Conservation (phyloP, 2,329 filamentous ascomycete genomes). For the Diaporthe vaccinii region DNA sequence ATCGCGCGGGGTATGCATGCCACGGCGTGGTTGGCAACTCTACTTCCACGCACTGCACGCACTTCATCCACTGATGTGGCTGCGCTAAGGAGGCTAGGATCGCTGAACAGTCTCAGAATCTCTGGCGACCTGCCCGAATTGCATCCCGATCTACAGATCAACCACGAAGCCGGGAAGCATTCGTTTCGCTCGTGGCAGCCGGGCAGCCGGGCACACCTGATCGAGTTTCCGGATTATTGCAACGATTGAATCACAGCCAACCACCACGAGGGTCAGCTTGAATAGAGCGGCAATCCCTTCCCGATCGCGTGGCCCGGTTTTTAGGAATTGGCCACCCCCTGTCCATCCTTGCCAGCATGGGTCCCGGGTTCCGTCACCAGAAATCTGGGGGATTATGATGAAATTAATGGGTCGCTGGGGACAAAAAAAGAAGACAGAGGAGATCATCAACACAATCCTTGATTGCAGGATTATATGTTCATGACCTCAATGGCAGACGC, state of each 20-base stretch:
- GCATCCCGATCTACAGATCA: conserved; percentile 37
- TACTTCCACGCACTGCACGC: not conserved
- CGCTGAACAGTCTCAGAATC: conserved; percentile 18
- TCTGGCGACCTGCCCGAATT: conserved; percentile 26
- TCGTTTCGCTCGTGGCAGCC: conserved; percentile 23
- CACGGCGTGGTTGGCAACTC: conserved; percentile 9
- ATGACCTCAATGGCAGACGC: conserved; percentile 19
- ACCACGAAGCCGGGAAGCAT: conserved; percentile 17
- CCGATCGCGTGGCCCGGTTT: conserved; percentile 24
- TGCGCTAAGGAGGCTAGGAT: conserved; percentile 15
- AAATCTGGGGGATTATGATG: conserved; percentile 37
- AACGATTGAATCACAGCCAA: conserved; percentile 18
- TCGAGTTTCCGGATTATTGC: conserved; percentile 24
- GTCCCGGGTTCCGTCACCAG: not conserved
- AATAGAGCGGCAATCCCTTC: conserved; percentile 28
- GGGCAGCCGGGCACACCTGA: conserved; percentile 22
- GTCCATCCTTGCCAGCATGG: conserved; percentile 34
- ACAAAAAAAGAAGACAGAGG: conserved; percentile 25
- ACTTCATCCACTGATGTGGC: not conserved
- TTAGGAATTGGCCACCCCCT: conserved; percentile 42
- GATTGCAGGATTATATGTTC: conserved; percentile 3
- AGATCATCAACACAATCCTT: conserved; percentile 14
- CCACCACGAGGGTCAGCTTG: not conserved
- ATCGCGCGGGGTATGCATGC: conserved; percentile 26
- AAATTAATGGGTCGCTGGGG: conserved; percentile 16